Evolutionary conservation across 257 asterid genomes (phyloP).

Genomic region (Rehmannia glutinosa): DNA sequence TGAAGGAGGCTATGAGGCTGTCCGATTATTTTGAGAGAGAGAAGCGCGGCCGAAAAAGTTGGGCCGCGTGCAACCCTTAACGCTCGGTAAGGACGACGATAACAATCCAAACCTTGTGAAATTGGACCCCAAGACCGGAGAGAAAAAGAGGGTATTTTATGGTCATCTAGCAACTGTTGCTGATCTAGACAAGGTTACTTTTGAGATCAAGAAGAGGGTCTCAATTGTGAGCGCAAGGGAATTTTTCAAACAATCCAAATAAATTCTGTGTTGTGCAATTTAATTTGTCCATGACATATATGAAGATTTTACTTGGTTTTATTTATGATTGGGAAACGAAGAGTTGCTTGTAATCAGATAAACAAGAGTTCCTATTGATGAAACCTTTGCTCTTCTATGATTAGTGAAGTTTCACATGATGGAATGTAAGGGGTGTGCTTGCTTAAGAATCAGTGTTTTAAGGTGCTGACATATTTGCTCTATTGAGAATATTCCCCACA

Average conservation of each 20-base stretch:
- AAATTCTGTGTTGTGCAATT: too few species aligned
- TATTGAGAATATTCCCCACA: too few species aligned
- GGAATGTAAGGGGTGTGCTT: too few species aligned
- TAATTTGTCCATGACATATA: neutral
- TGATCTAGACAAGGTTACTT: slow-evolving; percentile 76
- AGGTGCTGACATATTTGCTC: too few species aligned
- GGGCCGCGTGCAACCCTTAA: slow-evolving; percentile 61
- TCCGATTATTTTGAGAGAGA: slow-evolving; percentile 65
- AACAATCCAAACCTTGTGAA: slow-evolving; percentile 65
- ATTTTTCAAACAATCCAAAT: slow-evolving; percentile 28
- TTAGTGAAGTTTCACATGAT: too few species aligned
- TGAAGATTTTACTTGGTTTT: neutral
- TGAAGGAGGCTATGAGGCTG: slow-evolving; percentile 69
- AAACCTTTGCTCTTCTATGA: too few species aligned
- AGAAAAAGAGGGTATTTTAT: slow-evolving; percentile 58
- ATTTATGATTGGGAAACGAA: too few species aligned
- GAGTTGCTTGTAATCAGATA: too few species aligned
- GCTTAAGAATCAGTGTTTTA: too few species aligned
- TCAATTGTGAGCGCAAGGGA: slow-evolving; percentile 62
- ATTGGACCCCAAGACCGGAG: slow-evolving; percentile 58
- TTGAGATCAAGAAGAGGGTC: slow-evolving; percentile 73
- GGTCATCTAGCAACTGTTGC: slow-evolving; percentile 76
- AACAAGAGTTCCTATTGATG: too few species aligned
- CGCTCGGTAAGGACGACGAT: slow-evolving; percentile 60
- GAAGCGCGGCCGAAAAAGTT: slow-evolving; percentile 54